phyloP scores from a whole-genome alignment of 495 filamentous ascomycete genomes.

The Aspergillus mulundensis region DNA sequence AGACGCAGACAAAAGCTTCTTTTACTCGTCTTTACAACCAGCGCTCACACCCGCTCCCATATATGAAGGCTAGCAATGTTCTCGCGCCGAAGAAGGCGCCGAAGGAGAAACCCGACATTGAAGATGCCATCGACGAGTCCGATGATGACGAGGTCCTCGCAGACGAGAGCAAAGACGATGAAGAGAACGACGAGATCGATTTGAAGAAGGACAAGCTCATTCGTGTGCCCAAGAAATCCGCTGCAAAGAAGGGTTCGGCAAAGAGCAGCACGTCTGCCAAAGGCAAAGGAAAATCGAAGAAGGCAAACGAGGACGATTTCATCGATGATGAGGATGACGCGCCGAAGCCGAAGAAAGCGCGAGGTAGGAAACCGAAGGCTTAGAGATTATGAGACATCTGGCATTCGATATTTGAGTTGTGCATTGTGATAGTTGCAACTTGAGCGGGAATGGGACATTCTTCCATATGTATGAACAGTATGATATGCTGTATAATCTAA shows the following conservation, averaged over 20 bases:
- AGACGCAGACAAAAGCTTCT: slow-evolving; percentile 75
- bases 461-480: neutral
- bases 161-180: slow-evolving; percentile 56
- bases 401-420: neutral
- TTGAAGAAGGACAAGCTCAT: slow-evolving; percentile 95
- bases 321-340: slow-evolving; percentile 49
- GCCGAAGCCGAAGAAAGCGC: slow-evolving; percentile 53
- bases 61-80: slow-evolving; percentile 86
- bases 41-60: slow-evolving; percentile 84
- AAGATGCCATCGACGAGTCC: slow-evolving; percentile 92
- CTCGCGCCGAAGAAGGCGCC: slow-evolving; percentile 61
- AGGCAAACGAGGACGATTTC: slow-evolving; percentile 38
- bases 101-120: slow-evolving; percentile 86
- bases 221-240: slow-evolving; percentile 73
- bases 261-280: slow-evolving; percentile 36
- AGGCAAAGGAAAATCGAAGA: slow-evolving; percentile 54
- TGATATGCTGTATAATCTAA: neutral
- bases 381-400: slow-evolving; percentile 16
- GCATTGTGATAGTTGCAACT: neutral
- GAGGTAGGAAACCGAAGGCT: slow-evolving; percentile 43
- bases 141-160: slow-evolving; percentile 66
- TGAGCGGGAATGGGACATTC: neutral
- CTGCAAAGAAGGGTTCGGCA: slow-evolving; percentile 23
- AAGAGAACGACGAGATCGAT: slow-evolving; percentile 68
- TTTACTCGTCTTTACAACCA: slow-evolving; percentile 91